Percentiles rank a stretch among this genome's conserved stretches.
phyloP scores from a whole-genome alignment of 805 yeast species.

The Suhomyces emberorum region DNA sequence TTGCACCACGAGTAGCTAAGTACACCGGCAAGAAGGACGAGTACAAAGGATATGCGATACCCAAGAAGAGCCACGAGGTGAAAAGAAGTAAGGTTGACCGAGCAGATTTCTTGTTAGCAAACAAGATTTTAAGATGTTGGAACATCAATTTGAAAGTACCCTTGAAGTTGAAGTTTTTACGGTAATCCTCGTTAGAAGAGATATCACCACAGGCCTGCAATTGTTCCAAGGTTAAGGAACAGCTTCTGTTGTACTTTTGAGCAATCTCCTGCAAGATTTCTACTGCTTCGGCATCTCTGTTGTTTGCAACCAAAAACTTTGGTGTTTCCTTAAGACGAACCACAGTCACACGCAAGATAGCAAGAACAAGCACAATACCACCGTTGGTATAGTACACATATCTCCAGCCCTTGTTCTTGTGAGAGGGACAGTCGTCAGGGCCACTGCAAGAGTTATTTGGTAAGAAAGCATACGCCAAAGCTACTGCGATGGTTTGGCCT shows the following conservation, averaged over 20 bases:
- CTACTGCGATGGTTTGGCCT: slow-evolving; percentile 53
- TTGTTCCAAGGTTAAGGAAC: slow-evolving; percentile 22
- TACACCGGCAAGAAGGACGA: slow-evolving; percentile 50
- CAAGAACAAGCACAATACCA: slow-evolving; percentile 42
- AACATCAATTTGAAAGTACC: slow-evolving; percentile 5
- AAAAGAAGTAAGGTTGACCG: slow-evolving; percentile 10
- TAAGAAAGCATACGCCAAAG: slow-evolving; percentile 55
- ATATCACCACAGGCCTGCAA: slow-evolving; percentile 18
- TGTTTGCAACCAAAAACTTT: slow-evolving; percentile 49
- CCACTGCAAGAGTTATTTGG: slow-evolving; percentile 46
- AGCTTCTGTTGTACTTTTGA: slow-evolving; percentile 14
- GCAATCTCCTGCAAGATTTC: slow-evolving; percentile 45
- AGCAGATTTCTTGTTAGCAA: slow-evolving; percentile 8
- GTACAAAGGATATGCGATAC: slow-evolving; percentile 54
- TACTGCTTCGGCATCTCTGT: slow-evolving; percentile 49
- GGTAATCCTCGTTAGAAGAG: slow-evolving; percentile 17
- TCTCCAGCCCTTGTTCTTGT: slow-evolving; percentile 59
- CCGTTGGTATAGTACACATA: slow-evolving; percentile 47
- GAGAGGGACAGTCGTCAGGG: slow-evolving; percentile 41
- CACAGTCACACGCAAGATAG: slow-evolving; percentile 28
- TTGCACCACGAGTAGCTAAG: slow-evolving; percentile 41
- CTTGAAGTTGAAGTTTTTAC: slow-evolving; percentile 8
- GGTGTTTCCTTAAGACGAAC: slow-evolving; percentile 53
- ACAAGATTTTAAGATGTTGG: slow-evolving; percentile 11
- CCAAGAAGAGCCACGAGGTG: slow-evolving; percentile 36